Conservation (phyloP, 805 yeast species). For the Pichia exigua region DNA sequence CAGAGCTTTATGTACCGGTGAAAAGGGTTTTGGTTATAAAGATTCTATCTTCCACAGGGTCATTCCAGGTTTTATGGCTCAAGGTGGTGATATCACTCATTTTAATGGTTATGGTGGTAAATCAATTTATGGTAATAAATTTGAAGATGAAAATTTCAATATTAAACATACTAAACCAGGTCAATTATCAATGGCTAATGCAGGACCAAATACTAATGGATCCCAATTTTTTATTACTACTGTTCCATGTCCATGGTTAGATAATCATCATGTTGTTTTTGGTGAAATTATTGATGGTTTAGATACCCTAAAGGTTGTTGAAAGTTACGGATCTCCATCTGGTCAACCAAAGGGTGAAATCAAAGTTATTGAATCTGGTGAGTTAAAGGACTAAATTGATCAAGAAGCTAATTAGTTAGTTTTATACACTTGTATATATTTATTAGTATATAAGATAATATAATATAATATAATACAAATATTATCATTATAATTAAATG, state of each 20-base stretch:
- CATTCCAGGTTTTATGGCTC: conserved; percentile 92
- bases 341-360: conserved; percentile 43
- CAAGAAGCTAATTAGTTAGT: not conserved
- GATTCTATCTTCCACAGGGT: conserved; percentile 91
- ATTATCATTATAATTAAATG: no score
- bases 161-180: conserved; percentile 71
- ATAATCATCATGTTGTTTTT: conserved; percentile 91
- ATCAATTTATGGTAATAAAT: conserved; percentile 72
- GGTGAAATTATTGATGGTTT: conserved; percentile 85
- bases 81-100: conserved; percentile 83
- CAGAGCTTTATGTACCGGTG: conserved; percentile 85
- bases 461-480: not conserved
- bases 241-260: conserved; percentile 79
- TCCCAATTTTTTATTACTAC: conserved; percentile 96
- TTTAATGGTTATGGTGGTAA: conserved; percentile 91
- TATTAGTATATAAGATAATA: not conserved
- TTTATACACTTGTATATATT: not conserved
- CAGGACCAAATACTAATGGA: conserved; percentile 97
- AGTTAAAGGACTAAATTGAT: conserved; percentile 29
- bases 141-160: conserved; percentile 69
- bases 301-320: conserved; percentile 81
- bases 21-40: conserved; percentile 85
- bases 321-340: conserved; percentile 46
- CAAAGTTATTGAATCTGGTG: conserved; percentile 50
- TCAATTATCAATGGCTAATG: conserved; percentile 92